Percentiles rank a stretch among this genome's conserved stretches.
phyloP scores from a whole-genome alignment of 345 rosid species.

The Gossypium herbaceum region DNA sequence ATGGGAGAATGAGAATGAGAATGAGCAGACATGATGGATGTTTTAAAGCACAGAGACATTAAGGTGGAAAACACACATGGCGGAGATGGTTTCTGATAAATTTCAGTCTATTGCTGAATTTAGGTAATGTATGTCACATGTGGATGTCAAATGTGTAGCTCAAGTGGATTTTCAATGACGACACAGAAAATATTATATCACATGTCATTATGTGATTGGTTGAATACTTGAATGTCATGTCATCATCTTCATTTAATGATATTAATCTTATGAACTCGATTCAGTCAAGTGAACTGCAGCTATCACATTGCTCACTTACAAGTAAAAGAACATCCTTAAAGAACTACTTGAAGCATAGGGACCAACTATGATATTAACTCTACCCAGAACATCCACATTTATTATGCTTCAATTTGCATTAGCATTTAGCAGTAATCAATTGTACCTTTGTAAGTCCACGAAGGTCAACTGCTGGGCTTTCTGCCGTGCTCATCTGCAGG shows the following conservation, averaged over 20 bases:
- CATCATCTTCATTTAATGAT: background rate
- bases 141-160: background rate
- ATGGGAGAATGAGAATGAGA: no score
- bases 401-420: background rate
- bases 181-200: background rate
- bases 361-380: background rate
- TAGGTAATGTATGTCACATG: no score
- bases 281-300: background rate
- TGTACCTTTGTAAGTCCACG: constrained; percentile 77
- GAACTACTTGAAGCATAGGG: background rate
- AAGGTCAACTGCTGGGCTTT: constrained; percentile 64
- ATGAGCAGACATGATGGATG: no score
- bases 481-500: constrained; percentile 50
- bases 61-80: no score
- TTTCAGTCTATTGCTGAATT: no score
- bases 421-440: background rate
- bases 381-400: background rate
- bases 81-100: no score
- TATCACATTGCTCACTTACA: background rate
- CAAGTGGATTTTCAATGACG: background rate
- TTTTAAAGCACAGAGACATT: no score
- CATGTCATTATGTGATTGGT: background rate
- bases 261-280: background rate
- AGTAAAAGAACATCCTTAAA: background rate
- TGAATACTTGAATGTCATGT: background rate